Evolutionary conservation across 805 yeast species (phyloP), one percentile per base, ranked within the genome.

Genomic region (Candida sphagnicola): DNA sequence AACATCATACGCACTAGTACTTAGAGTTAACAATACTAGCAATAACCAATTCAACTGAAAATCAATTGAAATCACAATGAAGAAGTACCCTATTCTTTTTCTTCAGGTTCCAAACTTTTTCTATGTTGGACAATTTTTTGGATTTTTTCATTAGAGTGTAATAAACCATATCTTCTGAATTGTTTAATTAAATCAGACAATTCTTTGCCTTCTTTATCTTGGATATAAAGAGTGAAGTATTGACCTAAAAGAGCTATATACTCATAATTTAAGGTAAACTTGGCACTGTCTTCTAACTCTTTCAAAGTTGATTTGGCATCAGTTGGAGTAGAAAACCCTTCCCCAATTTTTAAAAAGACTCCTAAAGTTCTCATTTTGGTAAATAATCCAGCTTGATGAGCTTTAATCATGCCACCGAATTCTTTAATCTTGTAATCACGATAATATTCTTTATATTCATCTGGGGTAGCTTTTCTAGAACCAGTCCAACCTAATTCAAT

Each of bases 401-500:
- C 95, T 52, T 77, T 74, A 37, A 88, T 75, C 50, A 86, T 69
- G 17, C 88, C 86, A 42, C 95, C 96, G 48, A 70, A 76, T 51
- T 76, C 70, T 48, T 79, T 74, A 56, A 85, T 77, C 52, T 74
- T 73, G 49, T 62, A 65, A 36, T 80, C 78, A 52, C 91, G 78
- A 70, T 78, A 83, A 51, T 65, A 71, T 44, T 80, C 83, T 52
- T 76, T 77, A 72, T 82, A 91, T 46, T 79, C 88, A 28, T 78
- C 83, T 18, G 78, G 65, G 15, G 82, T 73, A 11, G 83, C 83
- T 49, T 81, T 80, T 60, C 81, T 83, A 17, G 93, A 75, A 38
- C 96, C 95, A n/a, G 96, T 88, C 98, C 98, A 93, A 35, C 98
- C 98, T 48, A 90, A 65, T 3, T 62, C 61, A 24, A 79, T 53